Base-by-base conservation (phyloP, 768 basidiomycete species). In the Lepiota venenata region DNA sequence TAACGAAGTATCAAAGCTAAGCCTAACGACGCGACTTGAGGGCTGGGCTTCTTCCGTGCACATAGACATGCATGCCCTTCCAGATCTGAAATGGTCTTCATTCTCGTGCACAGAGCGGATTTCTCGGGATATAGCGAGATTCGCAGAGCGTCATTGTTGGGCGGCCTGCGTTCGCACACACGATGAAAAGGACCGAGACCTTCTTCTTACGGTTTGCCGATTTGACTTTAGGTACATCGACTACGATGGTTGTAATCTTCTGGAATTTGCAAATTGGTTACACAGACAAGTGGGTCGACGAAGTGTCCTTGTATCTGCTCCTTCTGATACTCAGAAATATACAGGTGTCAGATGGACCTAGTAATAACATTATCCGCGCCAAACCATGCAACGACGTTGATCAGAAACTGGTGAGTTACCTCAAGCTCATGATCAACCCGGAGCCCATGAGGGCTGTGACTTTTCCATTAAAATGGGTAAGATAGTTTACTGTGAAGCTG, bases 191-290 rank as follows among this genome's bases (percentile, higher is more conserved):
- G 46, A 36, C n/a, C 29, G 35, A 35, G 46, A 20, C 9, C 32
- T 47, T 35, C 32, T 47, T 6, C 20, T 35, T 20, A 29, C 7
- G 9, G 35, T 47, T 32, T 35, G 16, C 20, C 29, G 14, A 7
- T 47, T 47, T 36, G 46, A 47, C 35, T 47, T 47, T 12, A 47
- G 46, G 20, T 47, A 47, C 16, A 47, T 47, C n/a, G 18, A 15
- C 7, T n/a, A 15, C 7, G 27, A 46, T 7, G 18, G n/a, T n/a
- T 27, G 18, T n/a, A 2, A 32, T 16, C 12, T 32, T 11, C 29
- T 35, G 10, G n/a, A 12, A 15, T 47, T 35, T 16, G 46, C 16
- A 14, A 36, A 47, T 4, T 47, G 46, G 46, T 8, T 32, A 22
- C 20, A 35, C 46, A 5, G 11, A 4, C 27, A 47, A 29, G 46